Percentiles rank a stretch among this genome's conserved stretches.
These are phyloP conservation scores for Oxytropis ochrocephala DNA, from an alignment of 306 rosid species.

Conservation along the genomic window DNA sequence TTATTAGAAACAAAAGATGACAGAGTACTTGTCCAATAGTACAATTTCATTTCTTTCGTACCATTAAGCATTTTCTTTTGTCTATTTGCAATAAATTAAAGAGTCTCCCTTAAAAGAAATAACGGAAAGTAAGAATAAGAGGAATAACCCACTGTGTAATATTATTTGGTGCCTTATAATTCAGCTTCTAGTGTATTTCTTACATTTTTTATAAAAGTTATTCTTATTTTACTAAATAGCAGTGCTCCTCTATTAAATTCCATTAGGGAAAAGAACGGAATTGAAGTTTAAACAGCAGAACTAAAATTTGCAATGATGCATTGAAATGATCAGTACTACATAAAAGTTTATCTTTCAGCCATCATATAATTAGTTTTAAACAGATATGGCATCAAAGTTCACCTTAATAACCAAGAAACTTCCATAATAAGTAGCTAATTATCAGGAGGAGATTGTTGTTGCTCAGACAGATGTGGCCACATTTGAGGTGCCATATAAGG, in stretches of 20 bases:
- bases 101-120: too few species aligned
- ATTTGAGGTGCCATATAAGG: conserved; percentile 27
- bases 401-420: not conserved
- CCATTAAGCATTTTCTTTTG: not conserved
- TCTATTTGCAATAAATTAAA: not conserved
- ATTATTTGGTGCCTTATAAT: too few species aligned
- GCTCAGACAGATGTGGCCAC: conserved; percentile 26
- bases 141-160: too few species aligned
- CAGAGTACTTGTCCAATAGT: too few species aligned
- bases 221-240: too few species aligned
- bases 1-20: too few species aligned
- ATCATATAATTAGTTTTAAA: not conserved
- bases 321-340: not conserved
- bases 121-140: too few species aligned
- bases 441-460: conserved; percentile 20
- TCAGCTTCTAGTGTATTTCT: too few species aligned
- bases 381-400: not conserved
- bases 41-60: too few species aligned
- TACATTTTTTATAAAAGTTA: too few species aligned
- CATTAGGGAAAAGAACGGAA: not conserved
- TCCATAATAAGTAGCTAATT: conserved; percentile 14
- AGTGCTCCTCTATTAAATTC: not conserved
- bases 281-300: not conserved
- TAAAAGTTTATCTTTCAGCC: not conserved
- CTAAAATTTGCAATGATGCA: conserved; percentile 4